Conservation (phyloP, 495 filamentous ascomycete species). For the Xylaria cubensis region DNA sequence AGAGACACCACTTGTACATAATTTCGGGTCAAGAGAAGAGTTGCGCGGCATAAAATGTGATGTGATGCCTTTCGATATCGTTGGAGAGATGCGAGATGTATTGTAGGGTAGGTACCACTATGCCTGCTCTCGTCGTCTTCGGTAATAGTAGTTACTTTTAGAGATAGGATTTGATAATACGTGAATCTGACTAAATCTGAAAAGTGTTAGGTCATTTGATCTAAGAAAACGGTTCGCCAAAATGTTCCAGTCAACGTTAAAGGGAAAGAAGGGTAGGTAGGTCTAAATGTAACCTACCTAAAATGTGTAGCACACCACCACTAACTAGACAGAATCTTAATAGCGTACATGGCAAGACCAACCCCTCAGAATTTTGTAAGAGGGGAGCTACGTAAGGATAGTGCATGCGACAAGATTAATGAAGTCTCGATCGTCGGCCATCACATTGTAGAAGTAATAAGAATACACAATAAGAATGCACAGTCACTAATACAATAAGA, state of each 20-base stretch:
- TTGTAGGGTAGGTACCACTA: not conserved
- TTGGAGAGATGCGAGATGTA: not conserved
- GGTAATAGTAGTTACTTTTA: too few relatives aligned
- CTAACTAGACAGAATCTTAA: too few relatives aligned
- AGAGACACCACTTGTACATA: not conserved
- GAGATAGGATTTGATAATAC: too few relatives aligned
- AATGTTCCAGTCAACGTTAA: not conserved
- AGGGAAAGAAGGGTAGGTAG: not conserved
- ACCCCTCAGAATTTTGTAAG: not conserved
- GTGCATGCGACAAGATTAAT: not conserved
- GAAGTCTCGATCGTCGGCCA: not conserved
- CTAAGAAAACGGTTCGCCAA: not conserved
- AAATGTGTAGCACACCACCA: not conserved
- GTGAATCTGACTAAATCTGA: not conserved
- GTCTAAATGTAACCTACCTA: too few relatives aligned
- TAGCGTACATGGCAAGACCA: not conserved
- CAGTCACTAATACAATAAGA: not conserved
- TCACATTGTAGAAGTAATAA: not conserved
- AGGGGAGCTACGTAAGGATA: not conserved
- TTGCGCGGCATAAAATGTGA: not conserved
- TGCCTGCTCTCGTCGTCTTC: not conserved
- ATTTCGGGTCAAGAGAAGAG: not conserved
- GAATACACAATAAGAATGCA: not conserved
- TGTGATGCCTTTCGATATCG: not conserved
- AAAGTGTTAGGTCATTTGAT: not conserved